A percentile compares a stretch with the other conserved stretches of the same genome.
Conservation (phyloP, 495 filamentous ascomycete species). For the Penicillium maclennaniae region DNA sequence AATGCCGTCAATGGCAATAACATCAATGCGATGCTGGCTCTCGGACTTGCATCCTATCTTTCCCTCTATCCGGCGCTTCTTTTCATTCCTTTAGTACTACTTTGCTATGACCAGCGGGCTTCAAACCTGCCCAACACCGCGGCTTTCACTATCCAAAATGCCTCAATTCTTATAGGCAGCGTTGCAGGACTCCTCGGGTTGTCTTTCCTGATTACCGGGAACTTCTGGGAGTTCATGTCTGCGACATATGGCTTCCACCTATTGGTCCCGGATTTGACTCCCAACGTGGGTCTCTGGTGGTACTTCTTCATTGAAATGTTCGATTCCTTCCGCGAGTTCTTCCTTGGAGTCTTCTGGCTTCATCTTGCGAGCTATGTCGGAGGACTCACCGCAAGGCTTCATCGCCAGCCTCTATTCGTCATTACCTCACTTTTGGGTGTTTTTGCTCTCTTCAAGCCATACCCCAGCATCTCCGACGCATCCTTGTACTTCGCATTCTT, state of each 20-base stretch:
- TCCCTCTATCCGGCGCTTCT: slow-evolving; percentile 88
- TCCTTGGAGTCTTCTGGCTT: slow-evolving; percentile 96
- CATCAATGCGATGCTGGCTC: slow-evolving; percentile 75
- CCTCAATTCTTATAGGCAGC: slow-evolving; percentile 39
- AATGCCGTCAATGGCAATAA: slow-evolving; percentile 73
- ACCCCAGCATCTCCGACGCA: slow-evolving; percentile 86
- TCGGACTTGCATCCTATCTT: slow-evolving; percentile 84
- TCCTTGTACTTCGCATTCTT: slow-evolving; percentile 79
- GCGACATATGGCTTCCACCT: slow-evolving; percentile 92
- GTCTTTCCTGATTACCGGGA: slow-evolving; percentile 71
- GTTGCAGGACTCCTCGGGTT: slow-evolving; percentile 60
- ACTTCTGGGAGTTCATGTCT: slow-evolving; percentile 76
- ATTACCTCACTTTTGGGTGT: slow-evolving; percentile 78
- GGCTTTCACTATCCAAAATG: slow-evolving; percentile 51
- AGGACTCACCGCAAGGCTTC: slow-evolving; percentile 73
- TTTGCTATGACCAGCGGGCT: slow-evolving; percentile 69
- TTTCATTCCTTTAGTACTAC: slow-evolving; percentile 74
- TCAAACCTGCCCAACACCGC: slow-evolving; percentile 22
- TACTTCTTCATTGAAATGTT: slow-evolving; percentile 99
- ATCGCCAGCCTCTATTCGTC: slow-evolving; percentile 80
- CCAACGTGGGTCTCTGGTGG: slow-evolving; percentile 97
- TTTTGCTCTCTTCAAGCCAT: slow-evolving; percentile 91
- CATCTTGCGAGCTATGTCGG: slow-evolving; percentile 86
- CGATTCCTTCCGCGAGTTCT: slow-evolving; percentile 95
- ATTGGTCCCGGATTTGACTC: slow-evolving; percentile 86